phyloP scores from a whole-genome alignment of 108 stramenopile species.

The Nitzschia sp. region DNA sequence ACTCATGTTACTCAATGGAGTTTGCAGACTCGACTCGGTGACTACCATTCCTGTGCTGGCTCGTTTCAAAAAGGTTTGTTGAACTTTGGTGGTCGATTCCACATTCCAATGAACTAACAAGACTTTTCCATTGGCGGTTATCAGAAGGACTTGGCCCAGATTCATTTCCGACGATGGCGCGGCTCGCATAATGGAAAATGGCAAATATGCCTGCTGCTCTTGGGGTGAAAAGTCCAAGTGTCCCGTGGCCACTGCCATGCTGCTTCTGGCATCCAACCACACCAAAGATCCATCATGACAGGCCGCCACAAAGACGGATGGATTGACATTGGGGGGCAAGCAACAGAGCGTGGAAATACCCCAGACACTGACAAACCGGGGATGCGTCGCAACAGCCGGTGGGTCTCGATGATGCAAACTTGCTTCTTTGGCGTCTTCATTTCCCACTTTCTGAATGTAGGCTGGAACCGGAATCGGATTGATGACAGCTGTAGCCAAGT shows the following conservation, averaged over 20 bases:
- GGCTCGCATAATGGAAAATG: neutral
- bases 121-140: slow-evolving; percentile 13
- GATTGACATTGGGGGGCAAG: slow-evolving; percentile 7
- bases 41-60: slow-evolving; percentile 17
- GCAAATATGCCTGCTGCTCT: neutral
- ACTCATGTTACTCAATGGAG: neutral
- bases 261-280: slow-evolving; percentile 32
- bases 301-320: slow-evolving; percentile 26
- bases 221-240: neutral
- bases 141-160: slow-evolving; percentile 6
- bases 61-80: slow-evolving; percentile 16
- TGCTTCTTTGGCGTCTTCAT: neutral
- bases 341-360: slow-evolving; percentile 28
- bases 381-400: slow-evolving; percentile 32
- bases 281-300: slow-evolving; percentile 32
- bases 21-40: neutral
- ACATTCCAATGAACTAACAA: slow-evolving; percentile 9
- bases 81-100: slow-evolving; percentile 11
- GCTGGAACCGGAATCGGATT: slow-evolving; percentile 29
- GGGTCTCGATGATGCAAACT: neutral
- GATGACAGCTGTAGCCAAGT: neutral
- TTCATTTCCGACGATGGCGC: slow-evolving; percentile 14
- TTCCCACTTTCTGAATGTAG: slow-evolving; percentile 11
- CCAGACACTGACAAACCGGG: slow-evolving; percentile 20
- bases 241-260: slow-evolving; percentile 15